Conservation (phyloP, 352 stramenopile species). For the Peronosclerospora sorghi region DNA sequence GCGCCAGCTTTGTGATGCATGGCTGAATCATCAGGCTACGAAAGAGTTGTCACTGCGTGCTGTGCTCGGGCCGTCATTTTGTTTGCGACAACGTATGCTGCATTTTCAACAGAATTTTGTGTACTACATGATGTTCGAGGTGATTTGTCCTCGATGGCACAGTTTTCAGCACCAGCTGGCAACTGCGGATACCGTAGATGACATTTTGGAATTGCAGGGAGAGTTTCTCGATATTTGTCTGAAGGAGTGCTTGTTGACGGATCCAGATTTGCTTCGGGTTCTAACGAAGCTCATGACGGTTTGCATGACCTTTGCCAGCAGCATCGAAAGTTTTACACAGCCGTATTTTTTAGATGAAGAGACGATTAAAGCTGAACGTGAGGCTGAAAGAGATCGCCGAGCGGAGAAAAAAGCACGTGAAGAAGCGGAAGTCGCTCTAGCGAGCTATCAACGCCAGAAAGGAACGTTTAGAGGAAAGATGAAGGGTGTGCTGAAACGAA, state of each 20-base stretch:
- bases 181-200: constrained; percentile 84
- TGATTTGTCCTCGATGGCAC: constrained; percentile 91
- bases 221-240: constrained; percentile 94
- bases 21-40: constrained; percentile 91
- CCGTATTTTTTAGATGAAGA: constrained; percentile 81
- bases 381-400: constrained; percentile 61
- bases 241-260: constrained; percentile 95
- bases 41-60: constrained; percentile 85
- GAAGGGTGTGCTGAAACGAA: constrained; percentile 45
- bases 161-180: constrained; percentile 81
- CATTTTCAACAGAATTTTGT: constrained; percentile 99
- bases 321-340: constrained; percentile 87
- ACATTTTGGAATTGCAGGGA: constrained; percentile 90
- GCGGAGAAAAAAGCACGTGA: constrained; percentile 72
- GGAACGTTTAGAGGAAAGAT: constrained; percentile 34
- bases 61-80: constrained; percentile 88
- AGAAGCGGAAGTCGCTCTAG: constrained; percentile 63
- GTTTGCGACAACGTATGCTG: constrained; percentile 95
- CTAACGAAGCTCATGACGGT: constrained; percentile 95
- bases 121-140: constrained; percentile 97
- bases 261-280: constrained; percentile 88
- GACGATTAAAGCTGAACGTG: constrained; percentile 72
- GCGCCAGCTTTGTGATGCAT: constrained; percentile 89
- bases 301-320: constrained; percentile 91
- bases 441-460: constrained; percentile 43